Base-by-base conservation (phyloP, 345 rosid genomes). In the Citrus glauca region DNA sequence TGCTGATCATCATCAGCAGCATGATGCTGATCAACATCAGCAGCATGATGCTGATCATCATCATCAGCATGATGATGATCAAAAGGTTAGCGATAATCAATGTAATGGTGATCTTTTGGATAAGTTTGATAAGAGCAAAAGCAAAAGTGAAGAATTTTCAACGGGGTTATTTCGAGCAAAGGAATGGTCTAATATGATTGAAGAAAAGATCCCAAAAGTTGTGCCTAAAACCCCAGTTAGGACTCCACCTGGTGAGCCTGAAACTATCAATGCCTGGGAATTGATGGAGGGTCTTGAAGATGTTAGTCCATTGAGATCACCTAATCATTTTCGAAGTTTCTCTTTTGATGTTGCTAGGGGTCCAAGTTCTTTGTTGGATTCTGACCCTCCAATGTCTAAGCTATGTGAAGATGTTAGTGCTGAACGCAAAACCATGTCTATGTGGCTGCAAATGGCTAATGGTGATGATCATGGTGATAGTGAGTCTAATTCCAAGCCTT, bases 211-310 rank as follows among this genome's bases (percentile, higher is more conserved):
- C 78, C 95, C 93, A 0, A 91, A 89, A 77, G 48, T 81, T n/a
- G 76, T 79, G 2, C 96, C 99, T 0, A 87, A 61, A 56, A 96
- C 99, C 0, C 99, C 98, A 1, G 70, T 83, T 25, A 72, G 80
- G 55, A 96, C 99, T 3, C 98, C 97, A 3, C 99, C 97, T 0
- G 99, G 97, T 0, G 99, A 96, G 90, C 99, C 98, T 0, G 99
- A 96, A 77, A 94, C 87, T 19, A 96, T 94, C 83, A 96, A 96
- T 73, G 70, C 94, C 0, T 96, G 99, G 99, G 98, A 96, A 69
- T 74, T 96, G 77, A 94, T 94, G 99, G 97, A 82, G 65, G 99
- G 98, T 17, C 95, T 94, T 67, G 97, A 96, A 78, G 99, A 94
- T 82, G 42, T 56, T 6, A 87, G 87, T 37, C 92, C 90, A 69